Evolutionary conservation across 2,329 filamentous ascomycete species (phyloP).

Genomic region (Ceratocystiopsis brevicomis): DNA sequence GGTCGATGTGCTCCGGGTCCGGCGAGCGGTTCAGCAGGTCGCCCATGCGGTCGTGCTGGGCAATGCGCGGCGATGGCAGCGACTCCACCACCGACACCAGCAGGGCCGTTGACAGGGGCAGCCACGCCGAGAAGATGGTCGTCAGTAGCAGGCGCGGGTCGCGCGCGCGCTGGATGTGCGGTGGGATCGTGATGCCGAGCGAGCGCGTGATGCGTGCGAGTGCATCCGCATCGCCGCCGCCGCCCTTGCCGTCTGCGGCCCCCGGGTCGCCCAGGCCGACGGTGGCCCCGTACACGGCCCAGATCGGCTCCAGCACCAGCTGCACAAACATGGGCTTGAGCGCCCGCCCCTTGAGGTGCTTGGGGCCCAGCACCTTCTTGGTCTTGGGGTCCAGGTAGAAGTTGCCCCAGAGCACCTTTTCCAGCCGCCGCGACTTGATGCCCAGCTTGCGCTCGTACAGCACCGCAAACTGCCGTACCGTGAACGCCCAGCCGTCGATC

Average conservation of each 20-base stretch:
- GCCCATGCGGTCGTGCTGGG: constrained; percentile 65
- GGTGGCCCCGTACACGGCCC: constrained; percentile 88
- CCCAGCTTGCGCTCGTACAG: constrained; percentile 95
- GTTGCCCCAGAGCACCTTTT: constrained; percentile 92
- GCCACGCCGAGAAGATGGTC: constrained; percentile 73
- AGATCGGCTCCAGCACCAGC: constrained; percentile 83
- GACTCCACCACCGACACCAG: constrained; percentile 89
- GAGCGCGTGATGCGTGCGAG: constrained; percentile 93
- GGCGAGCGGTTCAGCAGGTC: constrained; percentile 64
- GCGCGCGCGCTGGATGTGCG: constrained; percentile 66
- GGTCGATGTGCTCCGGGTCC: constrained; percentile 51
- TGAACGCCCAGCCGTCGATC: constrained; percentile 98
- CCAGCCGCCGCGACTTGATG: constrained; percentile 70
- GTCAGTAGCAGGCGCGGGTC: constrained; percentile 72
- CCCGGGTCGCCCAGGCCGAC: constrained; percentile 65
- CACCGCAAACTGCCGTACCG: constrained; percentile 77
- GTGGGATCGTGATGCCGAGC: constrained; percentile 61
- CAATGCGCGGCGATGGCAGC: constrained; percentile 62
- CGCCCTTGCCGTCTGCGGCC: constrained; percentile 27
- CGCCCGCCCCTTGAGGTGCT: constrained; percentile 79
- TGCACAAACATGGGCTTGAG: constrained; percentile 97
- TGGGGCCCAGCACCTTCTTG: constrained; percentile 74
- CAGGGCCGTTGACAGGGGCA: constrained; percentile 80
- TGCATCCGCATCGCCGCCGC: constrained; percentile 48
- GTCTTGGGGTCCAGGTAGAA: constrained; percentile 95